Percentiles rank a stretch among this genome's conserved stretches.
Evolutionary conservation across 305 asterid species (phyloP).

Genomic region (Fraxinus albicans): DNA sequence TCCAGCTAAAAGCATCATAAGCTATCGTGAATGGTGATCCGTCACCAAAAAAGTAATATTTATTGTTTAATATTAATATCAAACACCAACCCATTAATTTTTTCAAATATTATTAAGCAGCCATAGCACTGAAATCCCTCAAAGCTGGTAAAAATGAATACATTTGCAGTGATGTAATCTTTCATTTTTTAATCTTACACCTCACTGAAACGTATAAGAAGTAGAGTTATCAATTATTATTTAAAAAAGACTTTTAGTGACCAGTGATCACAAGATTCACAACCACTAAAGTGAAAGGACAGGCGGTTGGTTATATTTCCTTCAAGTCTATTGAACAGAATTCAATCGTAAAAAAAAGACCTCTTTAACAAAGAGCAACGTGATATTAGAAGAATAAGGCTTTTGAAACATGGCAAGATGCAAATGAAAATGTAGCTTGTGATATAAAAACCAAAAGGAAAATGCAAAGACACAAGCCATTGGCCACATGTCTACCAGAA

Average conservation of each 20-base stretch:
- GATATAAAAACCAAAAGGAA: background rate
- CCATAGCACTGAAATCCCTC: background rate
- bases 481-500: constrained; percentile 21
- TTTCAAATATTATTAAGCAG: background rate
- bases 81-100: background rate
- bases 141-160: background rate
- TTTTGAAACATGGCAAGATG: background rate
- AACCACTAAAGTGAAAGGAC: background rate
- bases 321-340: background rate
- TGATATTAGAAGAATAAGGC: background rate
- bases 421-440: background rate
- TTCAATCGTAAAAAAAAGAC: background rate
- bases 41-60: background rate
- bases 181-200: background rate
- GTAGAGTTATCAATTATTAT: background rate
- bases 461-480: constrained; percentile 19
- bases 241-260: background rate
- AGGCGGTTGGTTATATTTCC: background rate
- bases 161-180: background rate
- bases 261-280: background rate
- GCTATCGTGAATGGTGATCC: background rate
- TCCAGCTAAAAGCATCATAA: background rate
- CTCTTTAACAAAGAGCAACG: background rate
- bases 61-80: background rate
- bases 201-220: background rate